A percentile compares a stretch with the other conserved stretches of the same genome.
phyloP scores from a whole-genome alignment of 495 filamentous ascomycete species.

The Podospora didyma region DNA sequence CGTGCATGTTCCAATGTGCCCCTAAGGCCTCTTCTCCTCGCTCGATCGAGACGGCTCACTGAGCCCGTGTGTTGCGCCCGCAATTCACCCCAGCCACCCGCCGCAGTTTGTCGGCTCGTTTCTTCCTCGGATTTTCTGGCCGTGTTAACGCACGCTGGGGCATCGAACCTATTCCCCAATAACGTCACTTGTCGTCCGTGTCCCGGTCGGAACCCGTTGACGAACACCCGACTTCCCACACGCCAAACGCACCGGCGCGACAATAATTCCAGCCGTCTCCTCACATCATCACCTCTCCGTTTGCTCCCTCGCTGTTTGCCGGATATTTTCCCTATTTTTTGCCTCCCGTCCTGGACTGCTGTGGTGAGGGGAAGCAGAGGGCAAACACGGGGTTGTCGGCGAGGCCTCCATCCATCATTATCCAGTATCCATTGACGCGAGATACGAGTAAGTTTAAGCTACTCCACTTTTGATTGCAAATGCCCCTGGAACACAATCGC shows the following conservation, averaged over 20 bases:
- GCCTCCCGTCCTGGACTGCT: too few relatives aligned
- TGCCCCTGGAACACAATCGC: constrained; percentile 4
- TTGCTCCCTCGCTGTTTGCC: too few relatives aligned
- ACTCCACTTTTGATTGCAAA: constrained; percentile 27
- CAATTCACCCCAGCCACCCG: too few relatives aligned
- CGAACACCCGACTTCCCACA: background rate
- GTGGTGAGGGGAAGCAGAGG: too few relatives aligned
- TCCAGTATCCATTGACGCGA: constrained; percentile 11
- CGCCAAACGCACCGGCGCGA: background rate
- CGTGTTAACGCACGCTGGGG: constrained; percentile 3
- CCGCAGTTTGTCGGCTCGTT: background rate
- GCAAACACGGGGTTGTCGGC: constrained; percentile 7
- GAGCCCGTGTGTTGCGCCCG: background rate
- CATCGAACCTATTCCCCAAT: constrained; percentile 15
- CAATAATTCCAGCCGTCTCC: background rate
- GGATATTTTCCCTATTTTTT: too few relatives aligned
- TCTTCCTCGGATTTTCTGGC: background rate
- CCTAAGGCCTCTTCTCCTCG: background rate
- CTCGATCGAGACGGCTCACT: background rate
- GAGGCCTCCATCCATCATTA: constrained; percentile 12
- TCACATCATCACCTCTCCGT: too few relatives aligned
- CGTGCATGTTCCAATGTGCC: background rate
- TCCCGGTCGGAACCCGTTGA: constrained; percentile 17
- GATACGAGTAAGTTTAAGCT: constrained; percentile 24
- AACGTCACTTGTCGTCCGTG: constrained; percentile 22